Base-by-base conservation (phyloP, 2,329 filamentous ascomycete genomes). In the Epichloe coenophiala region DNA sequence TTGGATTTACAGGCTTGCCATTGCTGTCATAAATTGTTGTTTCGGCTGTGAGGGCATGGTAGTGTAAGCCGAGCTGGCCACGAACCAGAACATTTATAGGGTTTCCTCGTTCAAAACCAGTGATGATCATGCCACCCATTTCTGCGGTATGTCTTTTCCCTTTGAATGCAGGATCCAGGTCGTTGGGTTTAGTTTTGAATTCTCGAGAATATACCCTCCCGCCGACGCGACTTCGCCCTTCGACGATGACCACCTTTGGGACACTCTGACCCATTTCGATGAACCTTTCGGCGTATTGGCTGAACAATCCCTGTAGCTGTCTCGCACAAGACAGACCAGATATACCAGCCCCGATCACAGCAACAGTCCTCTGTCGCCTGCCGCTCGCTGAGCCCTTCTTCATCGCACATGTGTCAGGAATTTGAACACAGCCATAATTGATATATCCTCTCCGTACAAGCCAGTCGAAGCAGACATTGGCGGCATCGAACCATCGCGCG, bases 71-170 rank as follows among this genome's bases (percentile, higher is more conserved):
- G 46, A 98, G 76, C 66, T 98, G 94, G 15, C 88, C 90, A 57
- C 93, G 83, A 51, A 98, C 83, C 53, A 98, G 81, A 46, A 90
- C 80, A 63, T 96, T 94, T 58, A 98, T 71, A 5, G 93, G 93
- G 59, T 98, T 98, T 17, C 94, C 94, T 57, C 88, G 81, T 57
- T 97, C 89, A 63, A 97, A 98, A 0, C 93, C 93, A 36, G 94
- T 96, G 54, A 98, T 89, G 53, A 98, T 97, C 75, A 98, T 95
- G 50, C 91, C 93, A 31, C 93, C 93, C 83, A 96, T 94, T 65
- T 98, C 93, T 35, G 88, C 93, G 19, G 90, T 97, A 61, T 84
- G 85, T 47, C 80, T 72, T 54, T 74, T 77, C 8, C 72, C 75
- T 68, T 77, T 64, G 75, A 78, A 67, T 63, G 57, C 72, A 63